These are phyloP conservation scores for Rhizopogon sp. DNA, from an alignment of 768 basidiomycete genomes.

Conservation along the genomic window DNA sequence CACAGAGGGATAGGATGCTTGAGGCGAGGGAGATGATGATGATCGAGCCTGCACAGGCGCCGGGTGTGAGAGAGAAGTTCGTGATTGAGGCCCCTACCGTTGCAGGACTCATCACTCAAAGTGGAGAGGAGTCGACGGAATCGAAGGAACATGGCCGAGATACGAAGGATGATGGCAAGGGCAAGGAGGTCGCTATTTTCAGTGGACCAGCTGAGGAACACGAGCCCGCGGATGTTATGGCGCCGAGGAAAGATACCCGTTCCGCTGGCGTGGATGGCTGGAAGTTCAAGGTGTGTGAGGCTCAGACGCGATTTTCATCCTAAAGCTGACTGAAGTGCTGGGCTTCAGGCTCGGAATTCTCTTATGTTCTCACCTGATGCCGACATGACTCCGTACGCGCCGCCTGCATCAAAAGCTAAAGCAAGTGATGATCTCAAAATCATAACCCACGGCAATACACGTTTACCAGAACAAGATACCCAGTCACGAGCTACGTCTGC, in stretches of 20 bases:
- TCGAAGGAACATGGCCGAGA: constrained; percentile 22
- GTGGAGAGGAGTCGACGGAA: constrained; percentile 10
- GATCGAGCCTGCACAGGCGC: constrained; percentile 57
- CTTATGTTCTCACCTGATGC: constrained; percentile 96
- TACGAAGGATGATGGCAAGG: constrained; percentile 16
- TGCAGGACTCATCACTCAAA: constrained; percentile 47
- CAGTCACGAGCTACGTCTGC: constrained; percentile 41
- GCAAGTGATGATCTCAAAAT: constrained; percentile 45
- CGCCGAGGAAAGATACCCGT: constrained; percentile 69
- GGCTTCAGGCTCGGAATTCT: constrained; percentile 76
- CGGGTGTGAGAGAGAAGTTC: constrained; percentile 66
- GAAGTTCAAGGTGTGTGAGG: constrained; percentile 65
- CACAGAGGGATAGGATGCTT: constrained; percentile 57
- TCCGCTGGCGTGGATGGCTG: constrained; percentile 72
- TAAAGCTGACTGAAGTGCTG: constrained; percentile 1
- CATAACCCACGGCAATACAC: constrained; percentile 79
- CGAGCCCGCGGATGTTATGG: constrained; percentile 65
- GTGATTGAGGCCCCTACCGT: constrained; percentile 54
- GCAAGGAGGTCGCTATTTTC: constrained; percentile 15
- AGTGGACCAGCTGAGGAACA: constrained; percentile 24
- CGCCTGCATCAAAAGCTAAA: constrained; percentile 25
- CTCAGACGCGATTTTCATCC: not conserved
- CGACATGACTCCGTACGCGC: constrained; percentile 74
- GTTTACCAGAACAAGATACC: constrained; percentile 67
- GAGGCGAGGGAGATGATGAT: constrained; percentile 67